Conservation (phyloP, 139 green algal genomes). For the Chlamydomonas schloesseri region DNA sequence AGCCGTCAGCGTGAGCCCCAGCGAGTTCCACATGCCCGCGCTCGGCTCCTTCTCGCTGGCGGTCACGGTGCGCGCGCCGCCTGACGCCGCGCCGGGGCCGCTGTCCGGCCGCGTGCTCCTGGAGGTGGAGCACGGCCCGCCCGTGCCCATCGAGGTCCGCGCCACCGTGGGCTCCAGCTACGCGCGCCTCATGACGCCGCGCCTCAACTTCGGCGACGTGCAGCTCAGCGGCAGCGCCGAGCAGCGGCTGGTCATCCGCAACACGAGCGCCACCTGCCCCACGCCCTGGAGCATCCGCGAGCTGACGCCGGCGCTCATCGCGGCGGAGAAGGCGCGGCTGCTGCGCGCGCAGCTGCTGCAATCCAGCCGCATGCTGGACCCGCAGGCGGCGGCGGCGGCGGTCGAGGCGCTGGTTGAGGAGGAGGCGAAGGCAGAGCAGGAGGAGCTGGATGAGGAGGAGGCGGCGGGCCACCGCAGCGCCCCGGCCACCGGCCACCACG, state of each 20-base stretch:
- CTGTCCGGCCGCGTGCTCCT: neutral
- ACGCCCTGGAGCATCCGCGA: conserved; percentile 51
- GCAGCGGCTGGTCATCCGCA: conserved; percentile 45
- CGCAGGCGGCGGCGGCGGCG: conserved; percentile 5
- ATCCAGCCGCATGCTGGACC: conserved; percentile 35
- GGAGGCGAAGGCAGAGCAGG: neutral
- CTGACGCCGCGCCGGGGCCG: neutral
- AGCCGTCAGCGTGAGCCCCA: neutral
- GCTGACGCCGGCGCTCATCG: conserved; percentile 19
- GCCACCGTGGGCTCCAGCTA: conserved; percentile 14
- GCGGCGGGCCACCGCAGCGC: neutral
- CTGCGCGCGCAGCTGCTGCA: conserved; percentile 30
- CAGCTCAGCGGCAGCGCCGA: conserved; percentile 18
- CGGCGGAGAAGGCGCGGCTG: conserved; percentile 29
- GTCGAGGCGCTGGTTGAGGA: neutral
- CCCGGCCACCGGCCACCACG: neutral
- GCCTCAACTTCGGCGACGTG: conserved; percentile 58
- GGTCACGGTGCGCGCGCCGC: conserved; percentile 17
- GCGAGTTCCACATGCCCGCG: neutral
- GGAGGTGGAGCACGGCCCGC: conserved; percentile 1
- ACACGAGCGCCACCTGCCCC: conserved; percentile 44
- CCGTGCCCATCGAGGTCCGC: conserved; percentile 24
- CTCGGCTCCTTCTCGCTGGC: neutral
- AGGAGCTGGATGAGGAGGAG: neutral
- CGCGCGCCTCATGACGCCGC: conserved; percentile 30